Percentiles rank a stretch among this genome's conserved stretches.
phyloP scores from a whole-genome alignment of 176 grass and related monocot genomes.

The Aegilops umbellulata region DNA sequence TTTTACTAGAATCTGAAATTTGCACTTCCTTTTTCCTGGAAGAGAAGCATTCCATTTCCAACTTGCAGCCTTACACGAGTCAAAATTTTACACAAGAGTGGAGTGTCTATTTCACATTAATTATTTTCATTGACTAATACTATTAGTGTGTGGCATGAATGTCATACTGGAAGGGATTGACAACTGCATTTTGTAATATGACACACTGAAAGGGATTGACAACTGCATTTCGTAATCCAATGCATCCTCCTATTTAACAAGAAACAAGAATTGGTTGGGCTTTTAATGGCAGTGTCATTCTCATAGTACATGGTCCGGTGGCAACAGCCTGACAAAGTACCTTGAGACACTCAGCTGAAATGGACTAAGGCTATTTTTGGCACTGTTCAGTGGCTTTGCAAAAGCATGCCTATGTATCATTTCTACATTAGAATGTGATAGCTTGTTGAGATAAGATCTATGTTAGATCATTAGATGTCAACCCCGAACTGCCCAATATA shows the following conservation, averaged over 20 bases:
- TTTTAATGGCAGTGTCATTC: slow-evolving; percentile 27
- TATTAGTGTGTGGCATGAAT: background rate
- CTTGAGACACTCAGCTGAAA: background rate
- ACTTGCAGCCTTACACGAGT: background rate
- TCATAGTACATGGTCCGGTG: background rate
- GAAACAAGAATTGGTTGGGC: slow-evolving; percentile 35
- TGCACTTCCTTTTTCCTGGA: background rate
- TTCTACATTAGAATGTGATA: background rate
- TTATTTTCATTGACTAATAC: background rate
- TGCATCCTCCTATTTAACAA: background rate
- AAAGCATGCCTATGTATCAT: background rate
- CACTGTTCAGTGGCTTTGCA: background rate
- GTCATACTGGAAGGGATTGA: background rate
- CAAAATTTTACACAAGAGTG: background rate
- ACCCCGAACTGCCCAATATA: background rate
- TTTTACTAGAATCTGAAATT: background rate
- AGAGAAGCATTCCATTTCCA: background rate
- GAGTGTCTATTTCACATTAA: slow-evolving; percentile 16
- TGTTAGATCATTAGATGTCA: background rate
- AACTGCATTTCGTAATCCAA: slow-evolving; percentile 18
- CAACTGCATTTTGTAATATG: slow-evolving; percentile 25
- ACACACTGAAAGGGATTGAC: background rate
- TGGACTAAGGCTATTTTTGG: background rate
- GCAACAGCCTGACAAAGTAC: background rate
- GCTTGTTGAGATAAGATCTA: background rate